Base-by-base conservation (phyloP, 208 protist genomes). In the Trypanosoma lewisi region DNA sequence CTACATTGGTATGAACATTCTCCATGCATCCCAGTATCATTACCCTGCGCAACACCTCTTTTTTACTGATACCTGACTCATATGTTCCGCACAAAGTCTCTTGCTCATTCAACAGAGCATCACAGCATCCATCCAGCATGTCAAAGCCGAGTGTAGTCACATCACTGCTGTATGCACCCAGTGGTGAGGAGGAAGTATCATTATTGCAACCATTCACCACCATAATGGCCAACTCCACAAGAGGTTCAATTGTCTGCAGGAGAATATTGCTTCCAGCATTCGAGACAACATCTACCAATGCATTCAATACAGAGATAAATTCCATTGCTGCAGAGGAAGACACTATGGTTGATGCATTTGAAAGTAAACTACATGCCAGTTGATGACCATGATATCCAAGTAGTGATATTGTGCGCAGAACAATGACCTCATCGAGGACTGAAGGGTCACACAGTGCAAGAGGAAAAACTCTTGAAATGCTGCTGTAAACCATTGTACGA, bases 51-150 rank as follows among this genome's bases (percentile, higher is more conserved):
- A 67, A 53, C 12, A 75, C n/a, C 36, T 12, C 21, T n/a, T 4
- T 16, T 30, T 11, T 16, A 19, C 3, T 42, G 30, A 39, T 23
- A 6, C 21, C 17, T 17, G 54, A 61, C 17, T 28, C 19, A 2
- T 56, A 36, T 12, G 30, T 52, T 16, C 30, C 9, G 41, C 45
- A 53, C 1, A 62, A 42, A 4, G 51, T 16, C 30, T 58, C 51
- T 19, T 59, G 17, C 4, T 70, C 64, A 56, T 34, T 56, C n/a
- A 88, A 17, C 19, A 80, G 27, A 23, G 68, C 67, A 56, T 75
- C 73, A 50, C 78, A 88, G 37, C 66, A 67, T 34, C 53, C 70
- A 58, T 81, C 80, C 21, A 88, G 51, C n/a, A 88, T 67, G 50
- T 88, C 78, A 37, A 88, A 56, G 19, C 73, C 63, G 34, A 85